Evolutionary conservation across 2,329 filamentous ascomycete genomes (phyloP).

Genomic region (Leptographium galeiforme): DNA sequence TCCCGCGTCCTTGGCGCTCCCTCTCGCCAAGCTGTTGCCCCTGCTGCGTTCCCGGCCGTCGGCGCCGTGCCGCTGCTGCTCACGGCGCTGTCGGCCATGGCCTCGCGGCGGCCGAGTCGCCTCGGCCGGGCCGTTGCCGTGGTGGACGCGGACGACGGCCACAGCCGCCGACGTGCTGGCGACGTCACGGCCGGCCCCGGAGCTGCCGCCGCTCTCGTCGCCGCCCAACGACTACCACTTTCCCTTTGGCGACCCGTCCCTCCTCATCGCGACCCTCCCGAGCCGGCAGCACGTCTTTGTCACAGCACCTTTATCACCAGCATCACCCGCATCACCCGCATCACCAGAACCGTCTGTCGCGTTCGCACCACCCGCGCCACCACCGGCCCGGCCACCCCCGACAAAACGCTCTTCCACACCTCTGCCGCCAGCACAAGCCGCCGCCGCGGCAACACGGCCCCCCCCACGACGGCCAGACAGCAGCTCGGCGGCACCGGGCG

Average conservation of each 20-base stretch:
- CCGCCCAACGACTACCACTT: conserved; percentile 9
- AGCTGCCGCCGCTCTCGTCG: neutral
- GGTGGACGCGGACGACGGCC: neutral
- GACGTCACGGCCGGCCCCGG: neutral
- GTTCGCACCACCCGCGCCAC: too few relatives aligned
- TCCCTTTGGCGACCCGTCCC: conserved; percentile 10
- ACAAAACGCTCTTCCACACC: neutral
- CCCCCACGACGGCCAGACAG: too few relatives aligned
- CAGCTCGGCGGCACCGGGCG: too few relatives aligned
- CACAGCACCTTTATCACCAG: neutral
- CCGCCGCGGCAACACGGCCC: neutral
- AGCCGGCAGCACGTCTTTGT: neutral
- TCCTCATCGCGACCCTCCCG: conserved; percentile 9
- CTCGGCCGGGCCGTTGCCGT: neutral
- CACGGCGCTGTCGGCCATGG: neutral
- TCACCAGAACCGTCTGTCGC: too few relatives aligned
- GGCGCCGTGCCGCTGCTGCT: neutral
- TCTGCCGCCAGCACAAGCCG: neutral
- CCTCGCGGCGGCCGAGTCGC: neutral
- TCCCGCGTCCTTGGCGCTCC: neutral
- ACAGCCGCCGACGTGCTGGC: neutral
- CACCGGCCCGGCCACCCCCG: too few relatives aligned
- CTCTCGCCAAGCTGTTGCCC: conserved; percentile 4
- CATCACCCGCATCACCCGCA: too few relatives aligned
- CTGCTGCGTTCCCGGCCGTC: neutral